Evolutionary conservation across 2,329 filamentous ascomycete genomes (phyloP).

Genomic region (Alternaria metachromatica): DNA sequence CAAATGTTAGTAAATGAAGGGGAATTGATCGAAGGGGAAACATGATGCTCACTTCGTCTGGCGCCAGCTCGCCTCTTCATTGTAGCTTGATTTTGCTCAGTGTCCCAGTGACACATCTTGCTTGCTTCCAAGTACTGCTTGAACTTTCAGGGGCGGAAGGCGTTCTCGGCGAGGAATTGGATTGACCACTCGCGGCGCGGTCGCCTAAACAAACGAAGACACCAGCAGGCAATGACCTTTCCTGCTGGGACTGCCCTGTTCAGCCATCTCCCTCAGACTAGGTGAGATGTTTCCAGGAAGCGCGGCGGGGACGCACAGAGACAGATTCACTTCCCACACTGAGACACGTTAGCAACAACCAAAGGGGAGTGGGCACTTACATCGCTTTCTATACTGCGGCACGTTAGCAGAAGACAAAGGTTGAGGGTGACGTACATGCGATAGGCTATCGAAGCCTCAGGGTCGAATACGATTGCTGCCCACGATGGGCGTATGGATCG

Average conservation of each 20-base stretch:
- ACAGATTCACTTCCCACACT: slow-evolving; percentile 12
- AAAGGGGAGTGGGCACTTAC: not conserved
- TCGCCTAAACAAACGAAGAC: not conserved
- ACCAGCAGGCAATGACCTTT: not conserved
- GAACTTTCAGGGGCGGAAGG: not conserved
- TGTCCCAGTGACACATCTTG: not conserved
- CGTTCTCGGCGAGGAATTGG: not conserved
- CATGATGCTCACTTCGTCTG: not conserved
- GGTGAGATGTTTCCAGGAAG: slow-evolving; percentile 12
- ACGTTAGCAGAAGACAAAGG: not conserved
- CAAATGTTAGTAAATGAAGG: not conserved
- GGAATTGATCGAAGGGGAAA: not conserved
- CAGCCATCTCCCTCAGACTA: not conserved
- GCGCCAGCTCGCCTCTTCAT: not conserved
- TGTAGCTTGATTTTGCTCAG: not conserved
- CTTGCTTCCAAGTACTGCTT: not conserved
- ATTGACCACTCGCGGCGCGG: not conserved
- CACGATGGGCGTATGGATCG: not conserved
- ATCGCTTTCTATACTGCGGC: not conserved
- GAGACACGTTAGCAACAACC: not conserved
- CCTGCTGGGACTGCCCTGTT: slow-evolving; percentile 14
- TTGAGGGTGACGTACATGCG: not conserved
- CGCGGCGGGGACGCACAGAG: slow-evolving; percentile 17
- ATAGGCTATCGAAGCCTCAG: not conserved
- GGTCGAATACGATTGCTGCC: not conserved